These are phyloP conservation scores for Thymus mandschuricus DNA, from an alignment of 257 asterid species.

Conservation along the genomic window DNA sequence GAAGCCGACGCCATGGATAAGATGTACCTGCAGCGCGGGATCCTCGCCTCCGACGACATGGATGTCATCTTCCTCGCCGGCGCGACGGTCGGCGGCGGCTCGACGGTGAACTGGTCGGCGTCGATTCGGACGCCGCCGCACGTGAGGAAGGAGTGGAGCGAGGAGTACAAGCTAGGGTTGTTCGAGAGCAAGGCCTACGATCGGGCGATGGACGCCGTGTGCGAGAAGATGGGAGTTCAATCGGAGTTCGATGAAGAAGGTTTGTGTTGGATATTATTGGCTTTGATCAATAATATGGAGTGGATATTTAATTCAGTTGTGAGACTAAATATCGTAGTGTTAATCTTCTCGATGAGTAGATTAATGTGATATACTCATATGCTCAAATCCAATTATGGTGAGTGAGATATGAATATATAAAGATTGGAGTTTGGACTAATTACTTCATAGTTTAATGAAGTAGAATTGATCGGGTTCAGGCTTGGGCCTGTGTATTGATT, in stretches of 20 bases:
- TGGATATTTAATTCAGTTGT: too few relatives aligned
- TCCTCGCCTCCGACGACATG: conserved; percentile 47
- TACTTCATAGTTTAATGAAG: too few relatives aligned
- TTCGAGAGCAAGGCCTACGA: conserved; percentile 49
- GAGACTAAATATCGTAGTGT: too few relatives aligned
- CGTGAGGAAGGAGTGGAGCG: conserved; percentile 72
- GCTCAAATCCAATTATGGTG: too few relatives aligned
- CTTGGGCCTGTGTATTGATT: too few relatives aligned
- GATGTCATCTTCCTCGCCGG: conserved; percentile 72
- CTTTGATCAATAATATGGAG: too few relatives aligned
- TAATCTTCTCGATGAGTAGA: too few relatives aligned
- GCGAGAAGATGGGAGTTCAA: conserved; percentile 75
- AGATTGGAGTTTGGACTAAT: too few relatives aligned
- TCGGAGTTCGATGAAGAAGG: conserved; percentile 54
- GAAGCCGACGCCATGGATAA: conserved; percentile 76
- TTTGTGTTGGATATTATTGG: too few relatives aligned
- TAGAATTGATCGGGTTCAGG: too few relatives aligned
- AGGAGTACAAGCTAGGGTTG: conserved; percentile 39
- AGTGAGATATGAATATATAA: too few relatives aligned
- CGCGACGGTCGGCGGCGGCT: conserved; percentile 93
- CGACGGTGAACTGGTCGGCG: conserved; percentile 86
- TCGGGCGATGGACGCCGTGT: conserved; percentile 66
- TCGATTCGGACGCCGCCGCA: conserved; percentile 73
- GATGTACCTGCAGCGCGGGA: conserved; percentile 75
- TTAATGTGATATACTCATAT: too few relatives aligned